Base-by-base conservation (phyloP, 2,329 filamentous ascomycete species). In the Byssochlamys sp. region DNA sequence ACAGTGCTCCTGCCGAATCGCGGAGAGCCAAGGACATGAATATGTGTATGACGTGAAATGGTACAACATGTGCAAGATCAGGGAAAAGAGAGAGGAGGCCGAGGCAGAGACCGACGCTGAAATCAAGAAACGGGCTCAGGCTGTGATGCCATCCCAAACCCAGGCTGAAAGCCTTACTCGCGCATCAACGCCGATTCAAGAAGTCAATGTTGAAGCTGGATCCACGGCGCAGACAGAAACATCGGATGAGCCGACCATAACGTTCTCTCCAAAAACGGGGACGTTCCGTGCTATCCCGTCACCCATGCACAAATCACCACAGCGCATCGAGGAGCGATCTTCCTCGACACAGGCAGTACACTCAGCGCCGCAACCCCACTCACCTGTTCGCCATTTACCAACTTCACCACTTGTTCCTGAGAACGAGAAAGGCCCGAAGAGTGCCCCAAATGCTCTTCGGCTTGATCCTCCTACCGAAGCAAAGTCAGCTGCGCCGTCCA, bases 1-100 rank as follows among this genome's bases (percentile, higher is more conserved):
- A 57, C 69, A 71, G 55, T 80, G 78, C 64, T 73, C 75, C 6
- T 80, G 78, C 62, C 72, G 77, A 27, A 58, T 78, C 53, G 75
- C 75, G 6, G 77, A 80, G 60, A 66, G 67, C 24, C 63, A 72
- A 26, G 75, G 74, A 5, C 65, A 66, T 25, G 64, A 66, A 31
- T 77, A 75, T 60, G 64, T 75, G 12, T 71, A 78, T 58, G 74
- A 76, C 57, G 58, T 63, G 24, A 67, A 69, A n/a, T 74, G 69
- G 62, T 63, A 68, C 12, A 27, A 57, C 14, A 49, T 33, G 51
- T 52, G 25, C 25, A 55, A 56, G 5, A 50, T 53, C 49, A 45
- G 61, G 35, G 33, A 58, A 48, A 29, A 55, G 33, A 48, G 50
- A 66, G 49, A 56, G 6, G 39, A 59, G 27, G 10, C 26, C 19